Evolutionary conservation across 148 eudicot species (phyloP), one percentile per base, ranked within the genome.

Genomic region (Suaeda aralocaspica): DNA sequence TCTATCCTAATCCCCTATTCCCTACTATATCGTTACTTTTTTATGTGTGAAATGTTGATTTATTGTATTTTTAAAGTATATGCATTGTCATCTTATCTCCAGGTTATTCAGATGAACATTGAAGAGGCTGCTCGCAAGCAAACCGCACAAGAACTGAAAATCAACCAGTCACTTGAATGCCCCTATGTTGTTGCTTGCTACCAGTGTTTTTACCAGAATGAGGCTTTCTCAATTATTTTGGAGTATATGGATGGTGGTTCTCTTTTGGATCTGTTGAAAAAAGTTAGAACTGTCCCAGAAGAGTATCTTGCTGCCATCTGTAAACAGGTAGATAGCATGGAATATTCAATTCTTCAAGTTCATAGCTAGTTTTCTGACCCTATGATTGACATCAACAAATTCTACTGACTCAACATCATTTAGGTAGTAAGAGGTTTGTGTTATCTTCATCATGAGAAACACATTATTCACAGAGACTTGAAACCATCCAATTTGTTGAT

Each of bases 161-260:
- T 94, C 61, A 94, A 94, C 71, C 99, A 91, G 75, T 86, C 96
- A 45, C 84, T 96, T 59, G 97, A 91, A 70, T 89, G 96, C 72
- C 89, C 87, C 36, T 80, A 82, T 76, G 88, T 86, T 70, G 99
- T 94, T 53, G 84, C 92, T 30, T 91, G 96, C 78, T 94, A 91
- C 75, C 93, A 94, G 67, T 91, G 96, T 74, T 91, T 87, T 72
- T 91, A 83, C 83, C 87, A 84, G 57, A 94, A 94, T 74, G 93
- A 92, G 74, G 99, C 93, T 70, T 80, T 94, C 72, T 94, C 99
- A 36, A 89, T 94, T 66, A 87, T 94, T 30, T 74, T 94, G 84
- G 99, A 94, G 87, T 94, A 91, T 85, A 94, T 94, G 99, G 99
- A 94, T 81, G 99, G 99, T 59, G 99, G 99, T 46, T 94, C 99